These are phyloP conservation scores for Leishmania guyanensis DNA, from an alignment of 208 protist genomes.

Conservation along the genomic window DNA sequence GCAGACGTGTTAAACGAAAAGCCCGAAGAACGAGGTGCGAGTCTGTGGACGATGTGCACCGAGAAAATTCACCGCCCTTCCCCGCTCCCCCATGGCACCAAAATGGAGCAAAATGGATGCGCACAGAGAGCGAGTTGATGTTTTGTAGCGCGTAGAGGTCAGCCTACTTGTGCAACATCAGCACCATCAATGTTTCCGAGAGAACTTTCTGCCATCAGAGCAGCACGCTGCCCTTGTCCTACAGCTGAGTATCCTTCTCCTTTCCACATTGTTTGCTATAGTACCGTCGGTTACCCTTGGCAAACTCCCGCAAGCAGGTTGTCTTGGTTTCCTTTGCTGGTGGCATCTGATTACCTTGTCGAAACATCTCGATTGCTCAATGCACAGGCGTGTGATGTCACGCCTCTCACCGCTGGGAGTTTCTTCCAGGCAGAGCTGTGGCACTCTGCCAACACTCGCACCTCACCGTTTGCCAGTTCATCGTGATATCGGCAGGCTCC, in stretches of 20 bases:
- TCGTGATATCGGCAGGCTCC: neutral
- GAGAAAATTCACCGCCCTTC: too few species aligned
- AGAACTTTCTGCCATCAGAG: neutral
- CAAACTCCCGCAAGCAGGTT: neutral
- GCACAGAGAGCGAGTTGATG: neutral
- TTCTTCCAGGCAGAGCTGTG: neutral
- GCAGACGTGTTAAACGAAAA: neutral
- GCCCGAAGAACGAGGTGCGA: neutral
- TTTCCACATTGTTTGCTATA: neutral
- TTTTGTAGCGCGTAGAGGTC: neutral
- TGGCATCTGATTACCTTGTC: neutral
- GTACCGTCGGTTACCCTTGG: neutral
- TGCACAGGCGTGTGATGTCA: neutral
- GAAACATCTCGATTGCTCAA: neutral
- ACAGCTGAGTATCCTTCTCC: neutral
- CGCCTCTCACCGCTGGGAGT: neutral
- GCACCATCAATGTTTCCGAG: neutral
- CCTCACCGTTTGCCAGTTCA: neutral
- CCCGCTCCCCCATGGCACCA: neutral
- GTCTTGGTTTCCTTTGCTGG: neutral
- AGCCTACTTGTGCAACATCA: neutral
- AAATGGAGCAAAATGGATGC: neutral
- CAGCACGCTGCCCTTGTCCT: neutral
- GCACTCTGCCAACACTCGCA: neutral
- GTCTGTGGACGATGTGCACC: neutral